These are phyloP conservation scores for Carex scoparia DNA, from an alignment of 176 grass and related monocot species.

Conservation along the genomic window DNA sequence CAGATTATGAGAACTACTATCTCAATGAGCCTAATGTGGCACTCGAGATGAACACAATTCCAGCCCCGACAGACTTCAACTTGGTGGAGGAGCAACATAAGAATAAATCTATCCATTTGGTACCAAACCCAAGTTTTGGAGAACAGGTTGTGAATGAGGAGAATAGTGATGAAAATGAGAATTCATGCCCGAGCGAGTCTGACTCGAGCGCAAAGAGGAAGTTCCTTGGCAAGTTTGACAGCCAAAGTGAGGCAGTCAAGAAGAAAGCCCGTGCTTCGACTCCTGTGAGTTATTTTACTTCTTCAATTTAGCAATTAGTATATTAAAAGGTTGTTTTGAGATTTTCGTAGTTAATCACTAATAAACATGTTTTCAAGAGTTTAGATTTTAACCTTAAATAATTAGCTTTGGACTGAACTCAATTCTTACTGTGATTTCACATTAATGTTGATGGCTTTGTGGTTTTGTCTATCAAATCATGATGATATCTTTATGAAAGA, in stretches of 20 bases:
- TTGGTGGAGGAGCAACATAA: constrained; percentile 36
- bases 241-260: constrained; percentile 14
- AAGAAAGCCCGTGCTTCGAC: constrained; percentile 36
- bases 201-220: constrained; percentile 37
- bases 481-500: background rate
- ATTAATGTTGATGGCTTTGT: background rate
- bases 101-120: background rate
- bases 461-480: background rate
- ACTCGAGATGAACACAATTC: constrained; percentile 43
- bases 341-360: background rate
- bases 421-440: background rate
- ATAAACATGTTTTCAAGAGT: background rate
- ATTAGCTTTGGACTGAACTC: background rate
- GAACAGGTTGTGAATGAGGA: constrained; percentile 12
- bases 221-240: constrained; percentile 19
- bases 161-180: constrained; percentile 21
- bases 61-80: constrained; percentile 40
- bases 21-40: constrained; percentile 40
- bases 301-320: background rate
- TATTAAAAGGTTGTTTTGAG: background rate
- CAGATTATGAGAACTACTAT: constrained; percentile 38
- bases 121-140: constrained; percentile 8
- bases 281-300: constrained; percentile 25
- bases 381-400: background rate
- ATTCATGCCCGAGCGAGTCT: background rate